Percentiles rank a stretch among this genome's conserved stretches.
Evolutionary conservation across 1,284 basidiomycete genomes (phyloP).

Genomic region (Sporisorium sorghi): DNA sequence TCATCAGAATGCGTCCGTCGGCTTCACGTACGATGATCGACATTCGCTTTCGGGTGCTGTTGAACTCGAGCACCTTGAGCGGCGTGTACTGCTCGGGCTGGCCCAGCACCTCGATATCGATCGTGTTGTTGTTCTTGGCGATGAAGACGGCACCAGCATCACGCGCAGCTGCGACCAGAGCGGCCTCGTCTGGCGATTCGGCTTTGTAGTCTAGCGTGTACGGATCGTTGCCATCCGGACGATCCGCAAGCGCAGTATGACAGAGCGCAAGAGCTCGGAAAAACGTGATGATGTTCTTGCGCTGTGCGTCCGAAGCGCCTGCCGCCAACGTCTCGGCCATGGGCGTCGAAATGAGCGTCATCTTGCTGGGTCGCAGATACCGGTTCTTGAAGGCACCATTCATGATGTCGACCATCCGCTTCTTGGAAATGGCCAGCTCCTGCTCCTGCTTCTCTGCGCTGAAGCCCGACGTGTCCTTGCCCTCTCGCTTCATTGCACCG

Average conservation of each 20-base stretch:
- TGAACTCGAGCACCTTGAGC: constrained; percentile 89
- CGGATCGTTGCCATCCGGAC: constrained; percentile 73
- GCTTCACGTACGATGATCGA: constrained; percentile 86
- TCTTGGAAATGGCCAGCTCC: constrained; percentile 78
- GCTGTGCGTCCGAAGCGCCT: constrained; percentile 74
- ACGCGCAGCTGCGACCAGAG: constrained; percentile 88
- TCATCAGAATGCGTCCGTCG: constrained; percentile 82
- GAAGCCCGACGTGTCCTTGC: constrained; percentile 75
- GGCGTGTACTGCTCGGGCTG: constrained; percentile 83
- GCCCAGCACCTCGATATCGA: constrained; percentile 93
- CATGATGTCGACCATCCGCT: constrained; percentile 82
- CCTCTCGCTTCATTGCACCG: constrained; percentile 86
- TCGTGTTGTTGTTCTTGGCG: constrained; percentile 77
- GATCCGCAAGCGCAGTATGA: constrained; percentile 83
- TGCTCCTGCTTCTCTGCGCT: constrained; percentile 73
- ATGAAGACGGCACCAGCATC: constrained; percentile 94
- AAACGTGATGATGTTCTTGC: constrained; percentile 81
- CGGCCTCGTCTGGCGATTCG: constrained; percentile 93
- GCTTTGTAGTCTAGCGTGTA: constrained; percentile 89
- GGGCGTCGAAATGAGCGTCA: constrained; percentile 88
- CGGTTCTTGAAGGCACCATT: constrained; percentile 85
- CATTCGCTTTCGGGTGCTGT: constrained; percentile 92
- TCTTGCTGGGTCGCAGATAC: constrained; percentile 82
- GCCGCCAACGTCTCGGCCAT: constrained; percentile 82
- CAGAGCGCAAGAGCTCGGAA: constrained; percentile 89